Evolutionary conservation across 2,329 filamentous ascomycete species (phyloP), one percentile per base, ranked within the genome.

Genomic region (Cladosporium sp.): DNA sequence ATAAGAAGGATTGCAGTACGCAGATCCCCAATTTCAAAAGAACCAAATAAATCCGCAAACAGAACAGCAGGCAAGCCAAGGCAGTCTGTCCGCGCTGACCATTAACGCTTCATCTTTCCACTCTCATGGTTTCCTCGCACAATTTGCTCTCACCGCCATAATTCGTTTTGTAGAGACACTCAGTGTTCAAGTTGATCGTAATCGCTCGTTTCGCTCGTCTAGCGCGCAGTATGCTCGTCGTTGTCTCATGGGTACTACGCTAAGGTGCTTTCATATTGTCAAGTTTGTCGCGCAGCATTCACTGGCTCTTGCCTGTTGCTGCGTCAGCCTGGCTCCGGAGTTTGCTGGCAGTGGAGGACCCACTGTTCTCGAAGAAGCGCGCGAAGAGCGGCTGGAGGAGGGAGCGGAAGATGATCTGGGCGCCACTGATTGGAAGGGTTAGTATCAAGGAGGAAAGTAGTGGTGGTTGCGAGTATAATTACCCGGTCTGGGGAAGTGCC

Each of bases 331-430:
- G 91, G 70, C 90, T 88, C 67, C 91, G 90, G 71, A 97, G 88
- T 78, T 91, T 90, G 74, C 90, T 85, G 35, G 53, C 32, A 35
- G 53, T 39, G 34, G 56, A 45, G 70, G 91, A 90, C 70, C 83
- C 83, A 68, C 77, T 74, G 65, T 76, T 70, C 68, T 80, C 77
- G 83, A 97, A 99, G 86, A 97, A 95, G 77, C 91, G 91, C 74
- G 90, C 84, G 74, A 97, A 88, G 70, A 95, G 85, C 68, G 94
- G 94, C 73, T 90, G 86, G 74, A 99, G 78, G 84, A 97, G 90
- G 63, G 92, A 96, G 77, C 90, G 89, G 90, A 97, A 99, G 79
- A 99, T 83, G 72, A 97, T 79, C 77, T 97, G 91, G 70, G 94
- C 93, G 73, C 94, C 94, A 74, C 94, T 97, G 59, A 13, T 39